Evolutionary conservation across 371 early-diverging fungal genomes (phyloP).

Genomic region (Mucor piriformis): DNA sequence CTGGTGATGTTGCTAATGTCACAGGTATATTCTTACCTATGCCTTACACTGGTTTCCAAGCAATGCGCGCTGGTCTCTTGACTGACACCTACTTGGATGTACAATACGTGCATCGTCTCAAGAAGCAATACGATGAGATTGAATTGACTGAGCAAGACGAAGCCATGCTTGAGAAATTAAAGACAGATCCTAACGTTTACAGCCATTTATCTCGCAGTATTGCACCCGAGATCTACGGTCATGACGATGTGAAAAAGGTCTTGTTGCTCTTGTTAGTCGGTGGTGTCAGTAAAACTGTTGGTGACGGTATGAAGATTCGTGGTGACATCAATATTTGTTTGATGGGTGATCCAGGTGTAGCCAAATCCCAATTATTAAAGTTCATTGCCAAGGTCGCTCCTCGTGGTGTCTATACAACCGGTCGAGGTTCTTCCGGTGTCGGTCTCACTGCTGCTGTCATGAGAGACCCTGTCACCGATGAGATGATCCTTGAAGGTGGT

Average conservation of each 20-base stretch:
- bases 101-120: slow-evolving; percentile 81
- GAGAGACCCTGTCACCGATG: slow-evolving; percentile 85
- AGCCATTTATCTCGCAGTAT: slow-evolving; percentile 87
- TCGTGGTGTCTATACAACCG: slow-evolving; percentile 93
- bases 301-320: slow-evolving; percentile 94
- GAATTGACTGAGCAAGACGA: slow-evolving; percentile 67
- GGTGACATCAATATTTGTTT: slow-evolving; percentile 96
- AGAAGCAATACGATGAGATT: slow-evolving; percentile 89
- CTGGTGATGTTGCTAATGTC: slow-evolving; percentile 92
- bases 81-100: slow-evolving; percentile 97
- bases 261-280: slow-evolving; percentile 89
- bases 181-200: slow-evolving; percentile 78
- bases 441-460: slow-evolving; percentile 92
- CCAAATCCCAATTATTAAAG: slow-evolving; percentile 92
- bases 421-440: slow-evolving; percentile 93
- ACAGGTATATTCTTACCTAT: slow-evolving; percentile 95
- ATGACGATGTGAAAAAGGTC: slow-evolving; percentile 95
- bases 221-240: slow-evolving; percentile 98
- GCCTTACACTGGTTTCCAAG: slow-evolving; percentile 94
- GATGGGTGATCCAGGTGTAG: slow-evolving; percentile 99
- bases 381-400: slow-evolving; percentile 87
- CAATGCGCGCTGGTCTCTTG: slow-evolving; percentile 91
- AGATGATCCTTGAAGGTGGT: slow-evolving; percentile 92
- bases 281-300: slow-evolving; percentile 82
- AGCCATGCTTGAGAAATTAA: slow-evolving; percentile 64